Percentiles rank a stretch among this genome's conserved stretches.
Conservation (phyloP, 2,329 filamentous ascomycete genomes). For the Colletotrichum endophyticum region DNA sequence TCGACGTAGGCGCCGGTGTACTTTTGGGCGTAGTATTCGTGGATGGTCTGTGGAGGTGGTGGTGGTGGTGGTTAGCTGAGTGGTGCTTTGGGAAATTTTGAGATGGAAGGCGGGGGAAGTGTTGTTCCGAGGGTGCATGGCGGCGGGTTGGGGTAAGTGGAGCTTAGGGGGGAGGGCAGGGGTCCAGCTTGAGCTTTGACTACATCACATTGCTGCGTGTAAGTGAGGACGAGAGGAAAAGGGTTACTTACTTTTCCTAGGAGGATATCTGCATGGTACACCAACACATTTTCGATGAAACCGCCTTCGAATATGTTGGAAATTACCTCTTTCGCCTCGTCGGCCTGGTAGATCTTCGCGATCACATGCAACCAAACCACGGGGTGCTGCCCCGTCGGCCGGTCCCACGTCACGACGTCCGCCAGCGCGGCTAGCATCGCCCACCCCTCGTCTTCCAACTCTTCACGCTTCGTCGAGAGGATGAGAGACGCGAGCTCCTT, state of each 20-base stretch:
- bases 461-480: background rate
- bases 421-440: background rate
- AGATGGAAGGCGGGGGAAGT: background rate
- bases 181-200: background rate
- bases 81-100: background rate
- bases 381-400: background rate
- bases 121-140: background rate
- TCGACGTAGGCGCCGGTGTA: background rate
- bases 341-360: background rate
- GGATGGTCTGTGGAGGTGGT: background rate
- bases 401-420: background rate
- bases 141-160: background rate
- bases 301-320: background rate
- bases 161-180: background rate
- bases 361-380: background rate
- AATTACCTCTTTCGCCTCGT: rapidly evolving
- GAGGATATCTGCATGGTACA: background rate
- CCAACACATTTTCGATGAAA: background rate
- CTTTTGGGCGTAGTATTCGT: background rate
- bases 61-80: background rate
- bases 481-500: background rate
- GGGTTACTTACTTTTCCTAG: background rate
- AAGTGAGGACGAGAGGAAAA: background rate
- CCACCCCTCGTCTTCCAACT: background rate
- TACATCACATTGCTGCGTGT: background rate